Percentiles rank a stretch among this genome's conserved stretches.
Conservation (phyloP, 78 protist genomes). For the Dictyostelium discoideum region DNA sequence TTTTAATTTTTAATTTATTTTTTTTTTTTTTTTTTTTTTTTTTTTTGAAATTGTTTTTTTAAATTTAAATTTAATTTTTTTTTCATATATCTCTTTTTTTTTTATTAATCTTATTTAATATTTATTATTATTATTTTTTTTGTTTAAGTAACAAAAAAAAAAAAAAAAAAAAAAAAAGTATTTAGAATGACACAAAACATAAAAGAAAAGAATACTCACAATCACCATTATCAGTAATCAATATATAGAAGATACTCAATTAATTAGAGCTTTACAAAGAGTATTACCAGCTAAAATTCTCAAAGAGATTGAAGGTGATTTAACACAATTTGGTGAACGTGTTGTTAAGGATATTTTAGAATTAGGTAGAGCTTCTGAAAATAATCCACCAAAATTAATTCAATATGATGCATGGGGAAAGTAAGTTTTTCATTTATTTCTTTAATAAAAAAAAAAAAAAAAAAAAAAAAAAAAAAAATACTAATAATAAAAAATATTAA, state of each 20-base stretch:
- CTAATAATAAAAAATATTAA: too few species aligned
- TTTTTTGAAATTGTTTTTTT: too few species aligned
- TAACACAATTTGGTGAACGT: slow-evolving; percentile 66
- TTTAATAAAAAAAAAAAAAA: too few species aligned
- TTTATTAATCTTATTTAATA: too few species aligned
- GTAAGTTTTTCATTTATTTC: neutral
- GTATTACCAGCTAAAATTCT: slow-evolving; percentile 9
- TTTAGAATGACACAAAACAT: neutral
- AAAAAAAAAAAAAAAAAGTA: too few species aligned
- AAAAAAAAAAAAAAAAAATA: too few species aligned
- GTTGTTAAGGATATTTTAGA: slow-evolving; percentile 69
- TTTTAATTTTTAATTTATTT: too few species aligned
- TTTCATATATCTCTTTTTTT: too few species aligned
- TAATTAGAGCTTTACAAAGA: slow-evolving; percentile 18
- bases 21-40: too few species aligned
- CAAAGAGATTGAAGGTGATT: slow-evolving; percentile 20
- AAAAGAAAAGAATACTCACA: slow-evolving; percentile 32
- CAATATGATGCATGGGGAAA: slow-evolving; percentile 79
- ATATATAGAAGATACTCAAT: slow-evolving; percentile 47
- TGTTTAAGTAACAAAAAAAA: too few species aligned
- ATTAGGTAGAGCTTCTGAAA: slow-evolving; percentile 53
- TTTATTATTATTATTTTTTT: too few species aligned
- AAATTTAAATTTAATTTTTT: too few species aligned
- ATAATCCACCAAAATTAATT: slow-evolving; percentile 72
- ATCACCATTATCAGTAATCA: slow-evolving; percentile 63